phyloP scores from a whole-genome alignment of 768 basidiomycete species.

The Suillus discolor region DNA sequence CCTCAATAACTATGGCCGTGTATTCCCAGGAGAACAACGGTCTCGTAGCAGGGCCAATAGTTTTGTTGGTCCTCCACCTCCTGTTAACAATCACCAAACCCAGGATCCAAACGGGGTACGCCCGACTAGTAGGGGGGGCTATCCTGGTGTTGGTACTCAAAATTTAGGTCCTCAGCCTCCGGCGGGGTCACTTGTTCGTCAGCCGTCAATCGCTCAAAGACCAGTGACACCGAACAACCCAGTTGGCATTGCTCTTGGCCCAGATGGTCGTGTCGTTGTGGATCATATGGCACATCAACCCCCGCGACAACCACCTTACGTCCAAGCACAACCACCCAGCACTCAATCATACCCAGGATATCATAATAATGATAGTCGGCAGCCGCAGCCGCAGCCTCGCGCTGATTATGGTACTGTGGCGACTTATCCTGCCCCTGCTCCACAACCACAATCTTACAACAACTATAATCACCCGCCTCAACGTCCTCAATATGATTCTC shows the following conservation, averaged over 20 bases:
- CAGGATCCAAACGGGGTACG: slow-evolving; percentile 48
- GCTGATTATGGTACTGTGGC: slow-evolving; percentile 22
- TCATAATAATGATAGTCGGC: slow-evolving; percentile 26
- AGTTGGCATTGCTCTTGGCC: slow-evolving; percentile 84
- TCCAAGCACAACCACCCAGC: neutral
- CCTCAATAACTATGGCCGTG: slow-evolving; percentile 75
- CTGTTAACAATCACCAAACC: slow-evolving; percentile 28
- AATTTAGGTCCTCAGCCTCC: slow-evolving; percentile 65
- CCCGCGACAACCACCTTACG: slow-evolving; percentile 18
- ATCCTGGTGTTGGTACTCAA: slow-evolving; percentile 82
- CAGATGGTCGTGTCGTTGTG: slow-evolving; percentile 75
- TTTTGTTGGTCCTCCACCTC: slow-evolving; percentile 35
- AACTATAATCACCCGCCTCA: slow-evolving; percentile 21
- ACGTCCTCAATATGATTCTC: slow-evolving; percentile 22
- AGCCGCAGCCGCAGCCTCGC: slow-evolving; percentile 40
- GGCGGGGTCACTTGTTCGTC: slow-evolving; percentile 12
- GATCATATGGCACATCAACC: slow-evolving; percentile 72
- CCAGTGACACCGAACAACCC: slow-evolving; percentile 75
- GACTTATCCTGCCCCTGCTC: slow-evolving; percentile 15
- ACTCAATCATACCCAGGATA: slow-evolving; percentile 25
- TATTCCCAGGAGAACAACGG: slow-evolving; percentile 84
- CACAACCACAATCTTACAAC: slow-evolving; percentile 14
- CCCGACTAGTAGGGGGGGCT: slow-evolving; percentile 64
- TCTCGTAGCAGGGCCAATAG: slow-evolving; percentile 59
- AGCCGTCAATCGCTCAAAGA: slow-evolving; percentile 34